A percentile compares a stretch with the other conserved stretches of the same genome.
Conservation (phyloP, 495 filamentous ascomycete genomes). For the Penicillium canescens region DNA sequence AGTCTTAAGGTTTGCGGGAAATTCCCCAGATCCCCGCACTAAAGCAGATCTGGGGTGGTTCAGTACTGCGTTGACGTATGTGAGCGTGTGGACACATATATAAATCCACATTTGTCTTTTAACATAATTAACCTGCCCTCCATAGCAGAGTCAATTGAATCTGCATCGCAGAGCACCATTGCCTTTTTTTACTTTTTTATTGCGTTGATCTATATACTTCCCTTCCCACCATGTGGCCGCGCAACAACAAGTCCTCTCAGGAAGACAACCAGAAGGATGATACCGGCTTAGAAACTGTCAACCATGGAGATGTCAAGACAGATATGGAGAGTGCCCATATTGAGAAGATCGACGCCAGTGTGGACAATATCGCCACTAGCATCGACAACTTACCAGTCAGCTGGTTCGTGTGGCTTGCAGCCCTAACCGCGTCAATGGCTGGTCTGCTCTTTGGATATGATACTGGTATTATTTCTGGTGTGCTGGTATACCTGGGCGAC, state of each 20-base stretch:
- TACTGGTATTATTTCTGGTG: constrained; percentile 50
- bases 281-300: neutral
- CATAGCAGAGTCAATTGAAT: neutral
- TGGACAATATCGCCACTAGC: neutral
- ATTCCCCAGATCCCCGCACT: neutral
- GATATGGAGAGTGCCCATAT: neutral
- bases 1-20: neutral
- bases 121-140: too few species aligned
- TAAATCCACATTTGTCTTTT: neutral
- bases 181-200: neutral
- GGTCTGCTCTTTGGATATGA: constrained; percentile 49
- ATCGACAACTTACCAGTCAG: neutral
- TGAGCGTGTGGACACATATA: neutral
- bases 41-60: neutral
- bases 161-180: neutral
- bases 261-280: neutral
- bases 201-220: neutral
- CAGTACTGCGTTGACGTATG: neutral
- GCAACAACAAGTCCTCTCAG: neutral
- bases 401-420: constrained; percentile 9
- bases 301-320: neutral
- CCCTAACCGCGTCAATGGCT: constrained; percentile 32
- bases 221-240: neutral
- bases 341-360: neutral
- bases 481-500: constrained; percentile 43